Percentiles rank a stretch among this genome's conserved stretches.
phyloP scores from a whole-genome alignment of 768 basidiomycete genomes.

The Clitopilus passeckerianus region DNA sequence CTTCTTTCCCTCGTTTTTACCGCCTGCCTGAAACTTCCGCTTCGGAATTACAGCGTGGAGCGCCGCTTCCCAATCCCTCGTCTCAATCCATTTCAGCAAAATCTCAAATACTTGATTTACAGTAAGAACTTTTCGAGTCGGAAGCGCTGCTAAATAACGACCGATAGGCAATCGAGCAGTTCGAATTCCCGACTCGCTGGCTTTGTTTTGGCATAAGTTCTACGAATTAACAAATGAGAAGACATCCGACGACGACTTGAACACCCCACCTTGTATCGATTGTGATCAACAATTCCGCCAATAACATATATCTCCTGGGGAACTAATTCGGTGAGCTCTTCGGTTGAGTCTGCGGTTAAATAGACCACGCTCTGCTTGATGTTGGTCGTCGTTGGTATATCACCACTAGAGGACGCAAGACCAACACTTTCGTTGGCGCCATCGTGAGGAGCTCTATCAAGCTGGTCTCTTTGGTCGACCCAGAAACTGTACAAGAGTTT shows the following conservation, averaged over 20 bases:
- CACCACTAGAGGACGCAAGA: slow-evolving; percentile 1
- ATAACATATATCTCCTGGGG: slow-evolving; percentile 91
- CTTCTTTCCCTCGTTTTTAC: slow-evolving; percentile 20
- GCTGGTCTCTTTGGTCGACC: neutral
- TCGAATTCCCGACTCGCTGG: slow-evolving; percentile 63
- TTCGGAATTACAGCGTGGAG: slow-evolving; percentile 88
- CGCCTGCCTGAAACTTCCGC: slow-evolving; percentile 70
- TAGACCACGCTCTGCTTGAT: slow-evolving; percentile 67
- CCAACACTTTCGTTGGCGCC: neutral
- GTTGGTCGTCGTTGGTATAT: neutral
- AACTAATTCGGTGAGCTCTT: slow-evolving; percentile 78
- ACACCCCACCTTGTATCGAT: slow-evolving; percentile 79
- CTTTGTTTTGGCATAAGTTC: slow-evolving; percentile 89
- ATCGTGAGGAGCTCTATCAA: neutral
- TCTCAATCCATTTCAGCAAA: slow-evolving; percentile 84
- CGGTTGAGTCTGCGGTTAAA: slow-evolving; percentile 89
- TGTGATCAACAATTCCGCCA: slow-evolving; percentile 93
- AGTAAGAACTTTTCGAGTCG: slow-evolving; percentile 92
- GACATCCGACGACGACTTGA: slow-evolving; percentile 3
- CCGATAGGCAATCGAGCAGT: slow-evolving; percentile 94
- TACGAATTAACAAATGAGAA: slow-evolving; percentile 23
- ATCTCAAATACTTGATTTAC: slow-evolving; percentile 98
- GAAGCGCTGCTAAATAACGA: slow-evolving; percentile 77
- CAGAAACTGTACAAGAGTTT: slow-evolving; percentile 6
- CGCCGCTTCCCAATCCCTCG: slow-evolving; percentile 79